phyloP scores from a whole-genome alignment of 139 green algal species.

The Chlamydomonas eustigma region DNA sequence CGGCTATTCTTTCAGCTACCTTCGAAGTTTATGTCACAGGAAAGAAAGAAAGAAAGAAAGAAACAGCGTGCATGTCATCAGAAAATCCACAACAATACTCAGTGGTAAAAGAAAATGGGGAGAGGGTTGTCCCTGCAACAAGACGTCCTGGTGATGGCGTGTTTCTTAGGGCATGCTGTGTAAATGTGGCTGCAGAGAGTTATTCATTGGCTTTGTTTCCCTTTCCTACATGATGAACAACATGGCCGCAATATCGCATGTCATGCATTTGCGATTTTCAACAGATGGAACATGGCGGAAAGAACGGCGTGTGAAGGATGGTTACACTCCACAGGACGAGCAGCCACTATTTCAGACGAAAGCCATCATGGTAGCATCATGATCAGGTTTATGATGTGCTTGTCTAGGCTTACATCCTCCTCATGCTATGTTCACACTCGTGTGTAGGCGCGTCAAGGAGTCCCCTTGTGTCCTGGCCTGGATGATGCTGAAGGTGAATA shows the following conservation, averaged over 20 bases:
- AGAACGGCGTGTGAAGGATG: constrained; percentile 66
- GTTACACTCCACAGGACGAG: constrained; percentile 85
- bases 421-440: neutral
- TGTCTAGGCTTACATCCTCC: neutral
- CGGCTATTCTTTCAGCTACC: constrained; percentile 4
- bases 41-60: too few relatives aligned
- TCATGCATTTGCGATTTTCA: neutral
- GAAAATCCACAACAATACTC: neutral
- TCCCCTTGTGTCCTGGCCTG: constrained; percentile 59
- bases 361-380: constrained; percentile 32
- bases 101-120: constrained; percentile 20
- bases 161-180: too few relatives aligned
- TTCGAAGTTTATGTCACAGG: neutral
- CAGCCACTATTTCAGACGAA: constrained; percentile 59
- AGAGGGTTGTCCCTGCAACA: constrained; percentile 44
- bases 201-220: too few relatives aligned
- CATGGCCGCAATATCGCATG: too few relatives aligned
- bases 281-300: constrained; percentile 78
- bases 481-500: constrained; percentile 32
- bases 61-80: too few relatives aligned
- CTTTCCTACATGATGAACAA: too few relatives aligned
- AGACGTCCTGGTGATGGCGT: constrained; percentile 3
- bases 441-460: constrained; percentile 14
- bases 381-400: neutral
- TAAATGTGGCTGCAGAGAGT: neutral